phyloP scores from a whole-genome alignment of 345 rosid species.

The Camelina hispida region DNA sequence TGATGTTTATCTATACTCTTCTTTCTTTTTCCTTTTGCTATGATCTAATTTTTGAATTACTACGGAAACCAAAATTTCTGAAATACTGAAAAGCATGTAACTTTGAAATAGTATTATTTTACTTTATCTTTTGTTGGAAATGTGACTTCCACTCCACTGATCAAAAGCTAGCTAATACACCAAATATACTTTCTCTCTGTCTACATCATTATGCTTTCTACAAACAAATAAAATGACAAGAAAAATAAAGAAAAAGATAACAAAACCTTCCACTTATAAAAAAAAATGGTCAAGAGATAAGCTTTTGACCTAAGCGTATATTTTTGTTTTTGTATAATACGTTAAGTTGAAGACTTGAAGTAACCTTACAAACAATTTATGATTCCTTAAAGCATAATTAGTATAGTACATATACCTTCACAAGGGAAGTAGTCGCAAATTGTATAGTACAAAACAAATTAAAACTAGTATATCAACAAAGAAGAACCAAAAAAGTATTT shows the following conservation, averaged over 20 bases:
- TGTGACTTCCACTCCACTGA: slow-evolving; percentile 48
- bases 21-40: neutral
- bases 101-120: neutral
- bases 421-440: no score
- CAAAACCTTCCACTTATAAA: slow-evolving; percentile 30
- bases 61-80: slow-evolving; percentile 14
- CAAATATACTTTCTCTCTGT: slow-evolving; percentile 30
- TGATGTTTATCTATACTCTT: neutral
- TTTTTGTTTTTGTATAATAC: neutral
- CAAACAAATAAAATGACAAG: slow-evolving; percentile 5
- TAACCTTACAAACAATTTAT: neutral
- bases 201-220: slow-evolving; percentile 33
- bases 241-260: slow-evolving; percentile 9
- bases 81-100: slow-evolving; percentile 18
- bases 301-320: slow-evolving; percentile 27
- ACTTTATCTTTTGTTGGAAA: slow-evolving; percentile 41
- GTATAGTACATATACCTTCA: neutral
- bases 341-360: slow-evolving; percentile 6
- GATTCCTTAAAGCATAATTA: neutral
- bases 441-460: no score
- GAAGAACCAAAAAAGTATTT: neutral
- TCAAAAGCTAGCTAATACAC: slow-evolving; percentile 33
- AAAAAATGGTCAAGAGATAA: slow-evolving; percentile 14
- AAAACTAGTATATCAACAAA: neutral
- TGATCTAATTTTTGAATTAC: neutral